phyloP scores from a whole-genome alignment of 2,329 filamentous ascomycete genomes.

The Tolypocladium paradoxum region DNA sequence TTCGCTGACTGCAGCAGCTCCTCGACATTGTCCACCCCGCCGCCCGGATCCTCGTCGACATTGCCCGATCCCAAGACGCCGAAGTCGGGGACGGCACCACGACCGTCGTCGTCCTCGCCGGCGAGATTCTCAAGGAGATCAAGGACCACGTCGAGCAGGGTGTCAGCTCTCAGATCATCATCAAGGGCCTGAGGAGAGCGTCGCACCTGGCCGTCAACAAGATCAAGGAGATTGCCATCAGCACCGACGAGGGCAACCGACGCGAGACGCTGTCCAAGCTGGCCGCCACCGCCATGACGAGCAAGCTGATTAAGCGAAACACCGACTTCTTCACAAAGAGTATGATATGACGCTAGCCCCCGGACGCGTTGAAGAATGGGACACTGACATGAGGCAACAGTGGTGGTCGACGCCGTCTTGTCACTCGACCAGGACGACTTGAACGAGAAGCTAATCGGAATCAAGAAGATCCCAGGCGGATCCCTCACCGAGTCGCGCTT shows the following conservation, averaged over 20 bases:
- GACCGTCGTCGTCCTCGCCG: slow-evolving; percentile 93
- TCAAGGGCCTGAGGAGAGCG: slow-evolving; percentile 87
- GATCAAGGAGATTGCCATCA: slow-evolving; percentile 92
- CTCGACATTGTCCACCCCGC: slow-evolving; percentile 98
- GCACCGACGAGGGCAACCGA: slow-evolving; percentile 70
- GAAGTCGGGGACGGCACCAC: slow-evolving; percentile 98
- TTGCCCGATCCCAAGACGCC: slow-evolving; percentile 95
- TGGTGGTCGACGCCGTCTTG: slow-evolving; percentile 95
- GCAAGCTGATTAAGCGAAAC: slow-evolving; percentile 97
- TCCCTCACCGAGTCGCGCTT: slow-evolving; percentile 93
- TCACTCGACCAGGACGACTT: slow-evolving; percentile 94
- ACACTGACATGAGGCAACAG: slow-evolving; percentile 29
- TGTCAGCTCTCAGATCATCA: slow-evolving; percentile 92
- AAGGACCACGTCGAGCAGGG: slow-evolving; percentile 95
- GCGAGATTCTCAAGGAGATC: slow-evolving; percentile 93
- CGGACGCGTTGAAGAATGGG: background rate
- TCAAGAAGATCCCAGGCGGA: slow-evolving; percentile 97
- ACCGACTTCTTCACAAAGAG: slow-evolving; percentile 96
- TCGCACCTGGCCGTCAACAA: slow-evolving; percentile 92
- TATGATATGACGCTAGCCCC: slow-evolving; percentile 28
- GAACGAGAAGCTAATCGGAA: slow-evolving; percentile 93
- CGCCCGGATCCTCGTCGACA: slow-evolving; percentile 93
- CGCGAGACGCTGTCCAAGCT: slow-evolving; percentile 83
- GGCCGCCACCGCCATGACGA: slow-evolving; percentile 95
- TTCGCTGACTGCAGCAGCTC: slow-evolving; percentile 42